Conservation (phyloP, 768 basidiomycete species). For the Xerocomus brunneocitrinus region DNA sequence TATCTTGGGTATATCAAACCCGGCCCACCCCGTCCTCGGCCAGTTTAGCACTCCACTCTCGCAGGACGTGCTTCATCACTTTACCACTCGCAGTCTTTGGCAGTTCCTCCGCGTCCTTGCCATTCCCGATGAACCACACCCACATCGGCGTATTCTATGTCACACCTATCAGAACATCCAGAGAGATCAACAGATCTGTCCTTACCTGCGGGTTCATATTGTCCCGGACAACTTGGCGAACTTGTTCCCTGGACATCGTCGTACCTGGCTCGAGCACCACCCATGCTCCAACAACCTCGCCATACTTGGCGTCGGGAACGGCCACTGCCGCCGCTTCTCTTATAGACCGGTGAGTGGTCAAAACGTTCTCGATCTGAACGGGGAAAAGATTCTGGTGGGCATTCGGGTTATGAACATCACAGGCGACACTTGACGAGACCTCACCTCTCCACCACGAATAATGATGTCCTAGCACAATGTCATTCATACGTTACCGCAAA, state of each 20-base stretch:
- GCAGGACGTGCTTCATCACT: constrained; percentile 75
- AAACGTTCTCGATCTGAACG: constrained; percentile 76
- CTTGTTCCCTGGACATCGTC: constrained; percentile 44
- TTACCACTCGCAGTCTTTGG: constrained; percentile 89
- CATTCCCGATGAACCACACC: constrained; percentile 81
- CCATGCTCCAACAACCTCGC: constrained; percentile 82
- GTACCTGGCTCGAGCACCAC: constrained; percentile 46
- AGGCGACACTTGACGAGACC: not conserved
- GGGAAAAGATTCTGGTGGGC: constrained; percentile 70
- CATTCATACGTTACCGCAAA: not conserved
- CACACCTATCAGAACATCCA: not conserved
- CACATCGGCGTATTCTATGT: constrained; percentile 70
- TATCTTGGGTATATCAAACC: not conserved
- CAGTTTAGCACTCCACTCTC: constrained; percentile 61
- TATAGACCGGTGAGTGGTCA: constrained; percentile 52
- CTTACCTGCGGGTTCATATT: constrained; percentile 78
- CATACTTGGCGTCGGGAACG: constrained; percentile 63
- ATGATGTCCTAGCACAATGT: constrained; percentile 59
- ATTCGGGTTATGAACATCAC: not conserved
- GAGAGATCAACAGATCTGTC: not conserved
- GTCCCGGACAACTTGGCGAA: constrained; percentile 49
- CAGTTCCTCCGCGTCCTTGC: constrained; percentile 50
- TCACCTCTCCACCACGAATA: constrained; percentile 80
- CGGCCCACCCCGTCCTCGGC: constrained; percentile 43
- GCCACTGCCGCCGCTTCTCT: constrained; percentile 71